Conservation (phyloP, 768 basidiomycete genomes). For the Sporobolomyces roseus region DNA sequence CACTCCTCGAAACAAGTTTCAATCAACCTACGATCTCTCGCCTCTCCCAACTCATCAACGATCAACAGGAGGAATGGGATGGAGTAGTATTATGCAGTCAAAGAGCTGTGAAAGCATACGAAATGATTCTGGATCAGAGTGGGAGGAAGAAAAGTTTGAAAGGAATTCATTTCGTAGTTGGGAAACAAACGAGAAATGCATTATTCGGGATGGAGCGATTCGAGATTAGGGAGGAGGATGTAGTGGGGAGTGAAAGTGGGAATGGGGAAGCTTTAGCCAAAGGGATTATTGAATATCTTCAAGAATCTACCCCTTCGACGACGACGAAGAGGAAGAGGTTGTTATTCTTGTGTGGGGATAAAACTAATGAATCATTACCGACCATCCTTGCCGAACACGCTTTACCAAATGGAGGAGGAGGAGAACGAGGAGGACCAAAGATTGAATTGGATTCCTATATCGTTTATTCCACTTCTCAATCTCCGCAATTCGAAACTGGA, state of each 20-base stretch:
- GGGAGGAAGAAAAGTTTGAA: background rate
- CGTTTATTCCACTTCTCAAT: background rate
- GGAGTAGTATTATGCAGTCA: slow-evolving; percentile 2
- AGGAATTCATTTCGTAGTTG: background rate
- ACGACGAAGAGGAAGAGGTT: background rate
- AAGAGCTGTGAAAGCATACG: background rate
- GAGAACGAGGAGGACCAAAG: no score
- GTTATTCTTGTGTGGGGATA: slow-evolving; percentile 2
- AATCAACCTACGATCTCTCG: background rate
- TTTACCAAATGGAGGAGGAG: background rate
- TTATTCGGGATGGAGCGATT: background rate
- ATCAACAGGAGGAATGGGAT: background rate
- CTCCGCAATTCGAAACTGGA: background rate
- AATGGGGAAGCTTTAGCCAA: background rate
- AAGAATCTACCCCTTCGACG: background rate
- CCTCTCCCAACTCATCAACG: background rate
- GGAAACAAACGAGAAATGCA: background rate
- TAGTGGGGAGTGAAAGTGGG: background rate
- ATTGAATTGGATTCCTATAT: background rate
- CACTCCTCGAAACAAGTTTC: background rate
- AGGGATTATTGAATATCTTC: background rate
- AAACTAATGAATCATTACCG: background rate
- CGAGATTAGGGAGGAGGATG: background rate
- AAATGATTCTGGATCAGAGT: background rate
- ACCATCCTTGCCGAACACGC: background rate